Base-by-base conservation (phyloP, 805 yeast genomes). In the Soucietia sequanensis region DNA sequence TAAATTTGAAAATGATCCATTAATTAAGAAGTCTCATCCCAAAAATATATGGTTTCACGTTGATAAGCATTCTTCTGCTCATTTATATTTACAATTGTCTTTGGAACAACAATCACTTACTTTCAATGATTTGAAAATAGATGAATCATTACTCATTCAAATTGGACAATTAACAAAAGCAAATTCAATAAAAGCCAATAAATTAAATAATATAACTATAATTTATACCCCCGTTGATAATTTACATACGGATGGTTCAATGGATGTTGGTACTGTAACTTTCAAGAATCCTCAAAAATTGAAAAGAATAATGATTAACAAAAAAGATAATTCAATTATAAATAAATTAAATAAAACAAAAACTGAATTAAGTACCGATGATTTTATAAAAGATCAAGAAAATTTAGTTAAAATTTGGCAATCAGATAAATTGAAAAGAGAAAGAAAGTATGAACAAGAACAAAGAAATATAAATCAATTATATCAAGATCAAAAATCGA, bases 11-110 rank as follows among this genome's bases (percentile, higher is more conserved):
- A 85, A 65, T 43, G 72, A 66, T 34, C 69, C 66, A 9, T 44
- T 65, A 23, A 60, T 85, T 37, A 78, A 77, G 51, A 72, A 76
- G 46, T 85, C 90, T 1, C 72, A 75, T 41, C 79, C 78, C 17
- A 75, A 74, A 38, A 81, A 84, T 52, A 62, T 83, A 4, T 85
- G 95, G 91, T 85, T 86, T 50, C 95, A 84, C 56, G 88, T 82
- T 6, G 90, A 83, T 45, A 81, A 80, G 44, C 65, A 78, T 31
- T 80, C 88, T 4, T 80, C 88, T 28, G 93, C 90, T 0, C 95
- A 86, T 53, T 71, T 86, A 7, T 86, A 86, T 48, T 60, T 84
- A 18, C 72, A 86, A 37, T 56, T 81, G 14, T 62, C 69, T 2
- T 51, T 54, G 2, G 75, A 70, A 15, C 80, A 74, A 35, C 62